A percentile compares a stretch with the other conserved stretches of the same genome.
Evolutionary conservation across 495 filamentous ascomycete genomes (phyloP).

Genomic region (Penicillium salamii): DNA sequence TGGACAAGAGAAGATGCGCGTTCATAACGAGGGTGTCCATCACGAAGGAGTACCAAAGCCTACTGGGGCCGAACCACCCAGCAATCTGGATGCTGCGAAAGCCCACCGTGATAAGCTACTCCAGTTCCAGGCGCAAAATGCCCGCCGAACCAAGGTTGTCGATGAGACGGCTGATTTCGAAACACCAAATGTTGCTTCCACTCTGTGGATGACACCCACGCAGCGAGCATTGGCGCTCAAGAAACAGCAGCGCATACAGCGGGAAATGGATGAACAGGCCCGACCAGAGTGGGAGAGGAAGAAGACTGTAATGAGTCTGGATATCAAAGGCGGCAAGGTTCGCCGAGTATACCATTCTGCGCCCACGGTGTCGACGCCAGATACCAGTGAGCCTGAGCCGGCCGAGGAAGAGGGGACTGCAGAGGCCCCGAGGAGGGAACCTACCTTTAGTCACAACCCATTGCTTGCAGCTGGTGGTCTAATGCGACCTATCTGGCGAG

Average conservation of each 20-base stretch:
- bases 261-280: constrained; percentile 88
- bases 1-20: constrained; percentile 77
- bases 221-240: constrained; percentile 87
- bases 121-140: constrained; percentile 83
- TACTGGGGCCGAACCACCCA: constrained; percentile 43
- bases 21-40: constrained; percentile 72
- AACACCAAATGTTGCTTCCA: constrained; percentile 61
- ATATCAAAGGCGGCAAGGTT: constrained; percentile 73
- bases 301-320: constrained; percentile 80
- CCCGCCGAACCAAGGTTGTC: constrained; percentile 78
- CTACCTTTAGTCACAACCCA: constrained; percentile 81
- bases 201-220: constrained; percentile 83
- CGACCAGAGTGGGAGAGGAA: constrained; percentile 93
- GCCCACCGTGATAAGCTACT: constrained; percentile 83
- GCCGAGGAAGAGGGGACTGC: constrained; percentile 33
- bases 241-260: constrained; percentile 80
- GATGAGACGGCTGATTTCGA: constrained; percentile 97
- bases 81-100: constrained; percentile 43
- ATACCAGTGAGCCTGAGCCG: constrained; percentile 35
- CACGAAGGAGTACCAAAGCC: constrained; percentile 38
- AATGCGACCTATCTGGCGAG: constrained; percentile 74
- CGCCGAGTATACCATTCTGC: constrained; percentile 65
- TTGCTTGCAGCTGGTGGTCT: constrained; percentile 65
- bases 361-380: constrained; percentile 23
- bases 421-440: constrained; percentile 31